Percentiles rank a stretch among this genome's conserved stretches.
Conservation (phyloP, 345 rosid genomes). For the Gossypium longicalyx region DNA sequence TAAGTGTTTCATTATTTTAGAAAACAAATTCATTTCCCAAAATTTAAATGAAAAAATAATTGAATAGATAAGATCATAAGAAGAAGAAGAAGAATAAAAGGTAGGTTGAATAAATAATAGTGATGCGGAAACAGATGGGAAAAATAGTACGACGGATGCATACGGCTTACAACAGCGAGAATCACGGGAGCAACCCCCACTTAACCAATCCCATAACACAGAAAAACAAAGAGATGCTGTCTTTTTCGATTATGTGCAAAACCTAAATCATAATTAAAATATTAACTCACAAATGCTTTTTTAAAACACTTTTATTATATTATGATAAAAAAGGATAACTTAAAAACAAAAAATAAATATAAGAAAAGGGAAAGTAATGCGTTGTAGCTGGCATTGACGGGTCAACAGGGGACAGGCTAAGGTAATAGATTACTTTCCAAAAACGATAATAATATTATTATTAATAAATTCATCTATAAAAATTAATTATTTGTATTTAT, state of each 20-base stretch:
- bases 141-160: conserved; percentile 23
- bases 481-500: too few relatives aligned
- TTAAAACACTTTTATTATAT: background rate
- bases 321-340: background rate
- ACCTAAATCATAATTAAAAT: background rate
- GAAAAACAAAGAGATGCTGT: conserved; percentile 20
- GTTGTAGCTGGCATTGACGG: conserved; percentile 42
- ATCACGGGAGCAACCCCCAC: conserved; percentile 21
- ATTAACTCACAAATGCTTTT: background rate
- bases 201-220: background rate
- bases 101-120: too few relatives aligned
- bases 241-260: conserved; percentile 18
- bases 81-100: too few relatives aligned
- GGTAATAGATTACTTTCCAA: background rate
- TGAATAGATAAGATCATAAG: too few relatives aligned
- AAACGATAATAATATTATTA: background rate
- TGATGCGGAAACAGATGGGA: background rate
- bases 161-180: conserved; percentile 33
- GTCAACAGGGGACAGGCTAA: conserved; percentile 22
- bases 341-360: background rate
- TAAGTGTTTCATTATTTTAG: too few relatives aligned
- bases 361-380: conserved; percentile 17
- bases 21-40: too few relatives aligned
- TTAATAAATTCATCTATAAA: too few relatives aligned
- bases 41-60: too few relatives aligned